A percentile compares a stretch with the other conserved stretches of the same genome.
These are phyloP conservation scores for Barnettozyma botsteinii DNA, from an alignment of 805 yeast genomes.

Conservation along the genomic window DNA sequence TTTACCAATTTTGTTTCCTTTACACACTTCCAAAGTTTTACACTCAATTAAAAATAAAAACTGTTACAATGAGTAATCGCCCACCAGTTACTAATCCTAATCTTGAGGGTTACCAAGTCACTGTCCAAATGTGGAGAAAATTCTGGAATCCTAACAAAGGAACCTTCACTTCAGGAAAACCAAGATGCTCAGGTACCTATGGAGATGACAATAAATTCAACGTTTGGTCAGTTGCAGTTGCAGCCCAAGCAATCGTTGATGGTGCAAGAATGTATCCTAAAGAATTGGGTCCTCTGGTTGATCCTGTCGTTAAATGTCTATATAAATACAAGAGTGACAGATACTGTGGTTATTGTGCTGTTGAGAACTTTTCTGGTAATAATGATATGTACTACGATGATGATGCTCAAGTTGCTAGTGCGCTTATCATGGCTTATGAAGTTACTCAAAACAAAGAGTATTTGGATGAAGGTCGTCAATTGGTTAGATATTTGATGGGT, in stretches of 20 bases:
- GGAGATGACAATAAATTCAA: slow-evolving; percentile 51
- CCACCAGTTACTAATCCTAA: slow-evolving; percentile 19
- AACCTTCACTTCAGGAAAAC: slow-evolving; percentile 23
- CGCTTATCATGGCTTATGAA: slow-evolving; percentile 60
- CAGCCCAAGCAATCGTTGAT: slow-evolving; percentile 61
- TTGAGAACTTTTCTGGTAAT: slow-evolving; percentile 53
- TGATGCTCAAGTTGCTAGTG: slow-evolving; percentile 68
- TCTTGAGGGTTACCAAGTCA: slow-evolving; percentile 24
- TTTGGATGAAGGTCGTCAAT: slow-evolving; percentile 50
- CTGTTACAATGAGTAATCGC: neutral
- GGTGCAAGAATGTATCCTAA: slow-evolving; percentile 47
- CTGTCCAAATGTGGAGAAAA: slow-evolving; percentile 16
- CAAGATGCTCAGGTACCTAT: slow-evolving; percentile 35
- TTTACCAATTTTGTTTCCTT: neutral
- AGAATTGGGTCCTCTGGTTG: slow-evolving; percentile 47
- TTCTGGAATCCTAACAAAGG: slow-evolving; percentile 21
- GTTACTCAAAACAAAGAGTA: slow-evolving; percentile 51
- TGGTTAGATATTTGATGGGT: slow-evolving; percentile 56
- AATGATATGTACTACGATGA: slow-evolving; percentile 67
- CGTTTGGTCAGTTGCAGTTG: slow-evolving; percentile 66
- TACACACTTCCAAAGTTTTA: neutral
- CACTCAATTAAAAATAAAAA: too few relatives aligned
- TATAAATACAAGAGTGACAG: slow-evolving; percentile 45
- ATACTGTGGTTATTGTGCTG: slow-evolving; percentile 57
- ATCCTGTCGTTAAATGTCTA: slow-evolving; percentile 44